Percentiles rank a stretch among this genome's conserved stretches.
These are phyloP conservation scores for Endocalyx cinctus DNA, from an alignment of 2,329 filamentous ascomycete species.

Conservation along the genomic window DNA sequence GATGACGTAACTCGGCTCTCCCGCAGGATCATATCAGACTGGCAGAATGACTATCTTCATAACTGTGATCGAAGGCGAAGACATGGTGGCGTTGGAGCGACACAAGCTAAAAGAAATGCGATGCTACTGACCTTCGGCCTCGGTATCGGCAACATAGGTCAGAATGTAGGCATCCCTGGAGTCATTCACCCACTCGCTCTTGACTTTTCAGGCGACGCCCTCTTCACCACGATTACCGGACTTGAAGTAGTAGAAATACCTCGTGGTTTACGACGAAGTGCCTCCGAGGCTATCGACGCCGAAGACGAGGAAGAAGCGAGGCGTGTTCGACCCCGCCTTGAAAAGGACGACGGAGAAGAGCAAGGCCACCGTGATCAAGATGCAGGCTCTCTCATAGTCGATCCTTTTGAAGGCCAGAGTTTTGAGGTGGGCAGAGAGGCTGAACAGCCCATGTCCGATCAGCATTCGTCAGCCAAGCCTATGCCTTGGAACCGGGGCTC, in stretches of 20 bases:
- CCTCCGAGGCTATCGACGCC: constrained; percentile 39
- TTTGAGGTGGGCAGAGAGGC: constrained; percentile 45
- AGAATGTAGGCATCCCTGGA: constrained; percentile 23
- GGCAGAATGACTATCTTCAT: constrained; percentile 38
- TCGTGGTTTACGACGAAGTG: constrained; percentile 33
- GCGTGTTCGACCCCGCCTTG: constrained; percentile 33
- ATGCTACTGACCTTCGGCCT: constrained; percentile 35
- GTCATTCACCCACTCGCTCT: constrained; percentile 40
- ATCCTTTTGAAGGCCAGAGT: constrained; percentile 11
- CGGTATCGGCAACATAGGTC: constrained; percentile 33
- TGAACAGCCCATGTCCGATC: constrained; percentile 61
- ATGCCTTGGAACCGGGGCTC: constrained; percentile 51
- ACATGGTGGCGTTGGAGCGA: constrained; percentile 20
- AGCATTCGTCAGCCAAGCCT: constrained; percentile 46
- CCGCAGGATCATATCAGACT: constrained; percentile 32
- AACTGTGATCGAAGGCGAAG: constrained; percentile 41
- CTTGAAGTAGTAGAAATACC: constrained; percentile 20
- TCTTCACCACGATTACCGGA: constrained; percentile 35
- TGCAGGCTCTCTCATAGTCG: constrained; percentile 17
- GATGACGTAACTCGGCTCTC: constrained; percentile 32
- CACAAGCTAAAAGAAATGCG: constrained; percentile 39
- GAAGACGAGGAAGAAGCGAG: constrained; percentile 29
- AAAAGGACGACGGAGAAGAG: constrained; percentile 17
- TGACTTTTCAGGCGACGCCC: constrained; percentile 40
- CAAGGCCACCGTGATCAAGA: constrained; percentile 20